A percentile compares a stretch with the other conserved stretches of the same genome.
Conservation (phyloP, 2,329 filamentous ascomycete genomes). For the Emericellopsis atlantica region DNA sequence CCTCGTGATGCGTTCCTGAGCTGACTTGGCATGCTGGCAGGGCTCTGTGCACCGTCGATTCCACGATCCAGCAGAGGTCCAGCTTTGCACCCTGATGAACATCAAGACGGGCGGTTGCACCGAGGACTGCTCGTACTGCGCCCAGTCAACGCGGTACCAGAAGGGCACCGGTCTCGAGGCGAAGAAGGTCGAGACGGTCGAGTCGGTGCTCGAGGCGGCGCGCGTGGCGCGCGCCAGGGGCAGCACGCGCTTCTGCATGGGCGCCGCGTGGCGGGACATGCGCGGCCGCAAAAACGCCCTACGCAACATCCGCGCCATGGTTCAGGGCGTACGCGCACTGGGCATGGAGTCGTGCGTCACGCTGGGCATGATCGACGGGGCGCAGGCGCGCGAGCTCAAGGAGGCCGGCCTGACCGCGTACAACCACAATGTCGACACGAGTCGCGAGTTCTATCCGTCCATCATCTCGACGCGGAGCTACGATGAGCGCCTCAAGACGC, state of each 20-base stretch:
- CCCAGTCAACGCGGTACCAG: constrained; percentile 71
- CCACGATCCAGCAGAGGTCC: constrained; percentile 71
- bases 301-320: constrained; percentile 77
- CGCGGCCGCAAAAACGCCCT: constrained; percentile 74
- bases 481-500: constrained; percentile 72
- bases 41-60: constrained; percentile 70
- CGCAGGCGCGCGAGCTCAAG: constrained; percentile 72
- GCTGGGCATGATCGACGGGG: constrained; percentile 77
- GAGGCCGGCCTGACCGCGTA: constrained; percentile 79
- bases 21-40: constrained; percentile 25
- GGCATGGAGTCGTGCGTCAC: constrained; percentile 93
- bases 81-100: constrained; percentile 92
- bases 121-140: constrained; percentile 89
- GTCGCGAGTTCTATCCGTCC: constrained; percentile 74
- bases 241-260: constrained; percentile 90
- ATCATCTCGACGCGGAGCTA: constrained; percentile 80
- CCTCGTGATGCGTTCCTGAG: neutral
- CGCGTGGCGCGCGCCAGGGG: constrained; percentile 69
- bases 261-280: constrained; percentile 90
- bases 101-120: constrained; percentile 91
- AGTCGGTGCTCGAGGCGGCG: constrained; percentile 69
- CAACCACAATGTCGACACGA: constrained; percentile 91
- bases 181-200: constrained; percentile 66
- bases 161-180: constrained; percentile 69
- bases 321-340: constrained; percentile 65